Percentiles rank a stretch among this genome's conserved stretches.
These are phyloP conservation scores for Gentiana straminea DNA, from an alignment of 257 asterid species.

Conservation along the genomic window DNA sequence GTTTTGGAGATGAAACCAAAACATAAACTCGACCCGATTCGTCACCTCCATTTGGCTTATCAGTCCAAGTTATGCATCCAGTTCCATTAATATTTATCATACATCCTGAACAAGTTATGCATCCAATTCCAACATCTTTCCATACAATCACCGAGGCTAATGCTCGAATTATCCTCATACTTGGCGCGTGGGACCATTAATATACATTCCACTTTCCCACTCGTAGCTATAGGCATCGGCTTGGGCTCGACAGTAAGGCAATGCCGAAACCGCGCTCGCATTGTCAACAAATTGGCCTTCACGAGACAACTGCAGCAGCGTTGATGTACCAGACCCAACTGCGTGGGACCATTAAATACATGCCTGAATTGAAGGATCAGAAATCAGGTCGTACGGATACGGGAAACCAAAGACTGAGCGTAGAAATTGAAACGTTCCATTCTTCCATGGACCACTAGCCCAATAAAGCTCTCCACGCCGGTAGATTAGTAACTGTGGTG, in stretches of 20 bases:
- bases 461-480: too few species aligned
- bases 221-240: slow-evolving; percentile 10
- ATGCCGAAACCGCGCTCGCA: slow-evolving; percentile 3
- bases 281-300: slow-evolving; percentile 2
- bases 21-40: slow-evolving; percentile 9
- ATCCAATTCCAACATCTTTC: slow-evolving; percentile 18
- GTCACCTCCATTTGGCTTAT: neutral
- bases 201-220: slow-evolving; percentile 1
- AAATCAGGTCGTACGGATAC: slow-evolving; percentile 1
- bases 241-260: slow-evolving; percentile 12
- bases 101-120: slow-evolving; percentile 15
- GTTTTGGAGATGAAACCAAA: too few species aligned
- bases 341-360: slow-evolving; percentile 9
- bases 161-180: slow-evolving; percentile 6
- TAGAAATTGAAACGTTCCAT: slow-evolving; percentile 1
- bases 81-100: slow-evolving; percentile 7
- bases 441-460: slow-evolving; percentile 11
- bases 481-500: too few species aligned
- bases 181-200: neutral
- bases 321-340: slow-evolving; percentile 1
- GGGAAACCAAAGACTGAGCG: neutral
- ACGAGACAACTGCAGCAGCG: slow-evolving; percentile 6
- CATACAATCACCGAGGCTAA: slow-evolving; percentile 17
- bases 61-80: slow-evolving; percentile 16
- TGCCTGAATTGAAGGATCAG: slow-evolving; percentile 1